Percentiles rank a stretch among this genome's conserved stretches.
These are phyloP conservation scores for Platanthera guangdongensis DNA, from an alignment of 106 monocot species.

Conservation along the genomic window DNA sequence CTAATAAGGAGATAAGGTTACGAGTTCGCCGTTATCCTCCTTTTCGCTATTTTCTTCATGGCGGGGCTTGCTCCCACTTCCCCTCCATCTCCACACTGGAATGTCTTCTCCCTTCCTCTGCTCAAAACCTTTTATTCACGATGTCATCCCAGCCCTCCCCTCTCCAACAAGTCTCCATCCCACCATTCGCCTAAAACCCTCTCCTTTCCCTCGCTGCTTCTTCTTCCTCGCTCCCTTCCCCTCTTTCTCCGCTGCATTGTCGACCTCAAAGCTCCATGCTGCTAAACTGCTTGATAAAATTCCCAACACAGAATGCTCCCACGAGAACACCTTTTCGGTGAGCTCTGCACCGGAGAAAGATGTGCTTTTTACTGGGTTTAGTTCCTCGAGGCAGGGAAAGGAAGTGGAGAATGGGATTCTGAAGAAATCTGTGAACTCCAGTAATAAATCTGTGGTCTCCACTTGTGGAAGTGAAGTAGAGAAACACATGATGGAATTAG, in stretches of 20 bases:
- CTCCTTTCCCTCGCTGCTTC: conserved; percentile 2
- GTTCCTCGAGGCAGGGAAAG: neutral
- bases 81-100: neutral
- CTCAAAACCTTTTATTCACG: neutral
- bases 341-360: neutral
- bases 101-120: conserved; percentile 10
- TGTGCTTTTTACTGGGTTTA: neutral
- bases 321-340: conserved; percentile 2
- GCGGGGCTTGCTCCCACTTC: neutral
- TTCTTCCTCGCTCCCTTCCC: neutral
- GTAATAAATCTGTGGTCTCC: neutral
- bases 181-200: neutral
- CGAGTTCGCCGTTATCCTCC: neutral
- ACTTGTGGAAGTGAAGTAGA: conserved; percentile 55
- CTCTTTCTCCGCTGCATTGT: neutral
- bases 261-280: neutral
- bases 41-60: neutral
- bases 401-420: neutral
- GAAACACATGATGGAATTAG: conserved; percentile 49
- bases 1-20: neutral
- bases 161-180: neutral
- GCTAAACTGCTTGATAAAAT: conserved; percentile 19
- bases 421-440: neutral
- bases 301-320: conserved; percentile 13
- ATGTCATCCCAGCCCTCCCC: conserved; percentile 3